Conservation (phyloP, 305 asterid genomes). For the Petunia hybrid region DNA sequence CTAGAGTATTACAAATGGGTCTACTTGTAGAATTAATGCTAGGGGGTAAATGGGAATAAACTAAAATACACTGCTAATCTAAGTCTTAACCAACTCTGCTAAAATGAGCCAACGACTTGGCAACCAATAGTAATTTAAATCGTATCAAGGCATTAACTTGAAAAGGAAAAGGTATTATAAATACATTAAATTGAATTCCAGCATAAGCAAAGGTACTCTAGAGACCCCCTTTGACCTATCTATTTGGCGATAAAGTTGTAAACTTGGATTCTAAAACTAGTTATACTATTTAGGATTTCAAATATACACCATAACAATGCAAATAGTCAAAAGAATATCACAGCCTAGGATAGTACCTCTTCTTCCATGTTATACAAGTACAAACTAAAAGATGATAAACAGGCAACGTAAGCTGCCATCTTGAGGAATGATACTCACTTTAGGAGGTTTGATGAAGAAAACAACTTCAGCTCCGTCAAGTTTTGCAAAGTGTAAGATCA, state of each 20-base stretch:
- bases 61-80: too few relatives aligned
- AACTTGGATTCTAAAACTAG: background rate
- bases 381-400: constrained; percentile 15
- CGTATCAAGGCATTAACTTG: background rate
- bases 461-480: background rate
- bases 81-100: too few relatives aligned
- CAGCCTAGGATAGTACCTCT: constrained; percentile 18
- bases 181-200: constrained; percentile 6
- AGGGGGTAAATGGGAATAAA: too few relatives aligned
- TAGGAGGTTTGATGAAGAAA: constrained; percentile 18
- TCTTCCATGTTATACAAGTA: constrained; percentile 17
- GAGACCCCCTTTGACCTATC: constrained; percentile 19
- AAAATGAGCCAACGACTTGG: too few relatives aligned
- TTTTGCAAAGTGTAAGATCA: background rate
- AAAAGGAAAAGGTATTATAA: background rate
- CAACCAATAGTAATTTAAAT: too few relatives aligned
- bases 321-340: background rate
- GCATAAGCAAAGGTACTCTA: constrained; percentile 15
- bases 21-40: too few relatives aligned
- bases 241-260: background rate
- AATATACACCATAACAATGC: constrained; percentile 19
- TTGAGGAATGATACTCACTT: constrained; percentile 12
- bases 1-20: too few relatives aligned
- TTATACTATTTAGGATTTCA: constrained; percentile 1
- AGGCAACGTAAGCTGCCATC: background rate